phyloP scores from a whole-genome alignment of 2,329 filamentous ascomycete species.

The Trichothecium sympodiale region DNA sequence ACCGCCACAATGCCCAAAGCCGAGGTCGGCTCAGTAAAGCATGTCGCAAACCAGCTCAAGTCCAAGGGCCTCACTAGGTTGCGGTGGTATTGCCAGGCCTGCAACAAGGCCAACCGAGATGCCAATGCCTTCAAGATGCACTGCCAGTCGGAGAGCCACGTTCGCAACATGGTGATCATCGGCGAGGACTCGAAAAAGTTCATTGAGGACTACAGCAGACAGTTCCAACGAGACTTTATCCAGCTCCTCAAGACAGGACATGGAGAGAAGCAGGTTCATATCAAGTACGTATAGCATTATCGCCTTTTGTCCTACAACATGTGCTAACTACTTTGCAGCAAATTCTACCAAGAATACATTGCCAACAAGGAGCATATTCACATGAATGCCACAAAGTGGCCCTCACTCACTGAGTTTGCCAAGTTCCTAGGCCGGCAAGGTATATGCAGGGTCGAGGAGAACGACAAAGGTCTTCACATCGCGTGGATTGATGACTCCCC shows the following conservation, averaged over 20 bases:
- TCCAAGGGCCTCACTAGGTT: slow-evolving; percentile 66
- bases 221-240: slow-evolving; percentile 75
- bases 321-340: slow-evolving; percentile 25
- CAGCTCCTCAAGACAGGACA: slow-evolving; percentile 70
- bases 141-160: slow-evolving; percentile 72
- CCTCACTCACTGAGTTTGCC: slow-evolving; percentile 77
- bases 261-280: slow-evolving; percentile 78
- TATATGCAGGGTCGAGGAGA: slow-evolving; percentile 83
- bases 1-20: slow-evolving; percentile 69
- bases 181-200: slow-evolving; percentile 78
- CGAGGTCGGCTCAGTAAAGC: slow-evolving; percentile 85
- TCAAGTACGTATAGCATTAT: slow-evolving; percentile 42
- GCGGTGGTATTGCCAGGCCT: slow-evolving; percentile 84
- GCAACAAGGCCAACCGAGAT: slow-evolving; percentile 53
- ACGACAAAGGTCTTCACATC: slow-evolving; percentile 73
- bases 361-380: slow-evolving; percentile 79
- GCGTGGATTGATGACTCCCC: slow-evolving; percentile 88
- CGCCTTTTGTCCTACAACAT: not conserved
- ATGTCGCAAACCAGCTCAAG: slow-evolving; percentile 85
- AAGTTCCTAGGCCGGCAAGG: slow-evolving; percentile 80
- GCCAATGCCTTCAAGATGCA: slow-evolving; percentile 92
- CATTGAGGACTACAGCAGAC: slow-evolving; percentile 70
- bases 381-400: slow-evolving; percentile 90
- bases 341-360: slow-evolving; percentile 90
- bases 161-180: slow-evolving; percentile 77